Conservation (phyloP, 2,329 filamentous ascomycete genomes). For the Boeremia lycopersici region DNA sequence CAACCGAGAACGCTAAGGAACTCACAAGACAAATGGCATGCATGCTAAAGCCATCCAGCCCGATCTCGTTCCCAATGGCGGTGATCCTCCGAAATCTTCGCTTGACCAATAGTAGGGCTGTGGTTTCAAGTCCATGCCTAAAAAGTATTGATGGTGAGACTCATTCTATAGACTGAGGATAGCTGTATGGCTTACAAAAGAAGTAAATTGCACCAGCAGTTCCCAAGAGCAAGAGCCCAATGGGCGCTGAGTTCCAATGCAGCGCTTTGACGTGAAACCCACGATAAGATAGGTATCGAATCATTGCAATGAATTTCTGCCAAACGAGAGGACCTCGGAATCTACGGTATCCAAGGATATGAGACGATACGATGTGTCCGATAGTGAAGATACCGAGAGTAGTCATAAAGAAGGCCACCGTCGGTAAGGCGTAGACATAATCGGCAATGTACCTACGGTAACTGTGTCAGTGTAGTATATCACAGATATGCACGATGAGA, state of each 20-base stretch:
- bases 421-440: slow-evolving; percentile 59
- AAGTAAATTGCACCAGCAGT: slow-evolving; percentile 33
- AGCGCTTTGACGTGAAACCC: slow-evolving; percentile 29
- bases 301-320: slow-evolving; percentile 15
- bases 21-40: slow-evolving; percentile 37
- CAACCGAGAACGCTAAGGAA: background rate
- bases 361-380: slow-evolving; percentile 42
- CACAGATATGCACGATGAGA: background rate
- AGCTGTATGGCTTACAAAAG: background rate
- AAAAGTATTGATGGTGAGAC: background rate
- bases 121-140: slow-evolving; percentile 29
- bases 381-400: slow-evolving; percentile 58
- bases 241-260: slow-evolving; percentile 36
- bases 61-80: slow-evolving; percentile 37
- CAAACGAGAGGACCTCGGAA: background rate
- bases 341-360: slow-evolving; percentile 29
- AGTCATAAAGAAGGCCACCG: slow-evolving; percentile 59
- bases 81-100: slow-evolving; percentile 28
- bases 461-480: background rate
- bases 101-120: slow-evolving; percentile 31
- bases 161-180: background rate
- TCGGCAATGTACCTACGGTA: slow-evolving; percentile 60
- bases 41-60: slow-evolving; percentile 40
- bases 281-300: slow-evolving; percentile 38
- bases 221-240: slow-evolving; percentile 33